Percentiles rank a stretch among this genome's conserved stretches.
These are phyloP conservation scores for Eremochloa ophiuroides DNA, from an alignment of 176 grass and related monocot genomes.

Conservation along the genomic window DNA sequence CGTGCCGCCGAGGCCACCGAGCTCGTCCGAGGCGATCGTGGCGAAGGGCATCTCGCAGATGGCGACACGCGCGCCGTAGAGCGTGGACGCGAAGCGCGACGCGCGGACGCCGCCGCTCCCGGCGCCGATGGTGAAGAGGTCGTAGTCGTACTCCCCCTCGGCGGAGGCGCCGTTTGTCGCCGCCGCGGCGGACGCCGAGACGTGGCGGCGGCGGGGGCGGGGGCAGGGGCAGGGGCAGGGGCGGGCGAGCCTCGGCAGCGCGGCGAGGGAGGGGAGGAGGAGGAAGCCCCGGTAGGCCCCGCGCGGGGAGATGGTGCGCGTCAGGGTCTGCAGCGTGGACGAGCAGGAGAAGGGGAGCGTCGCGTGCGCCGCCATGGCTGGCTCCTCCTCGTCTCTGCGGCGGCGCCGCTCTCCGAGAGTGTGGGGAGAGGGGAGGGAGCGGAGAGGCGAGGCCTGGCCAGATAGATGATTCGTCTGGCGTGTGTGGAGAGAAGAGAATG, in stretches of 20 bases:
- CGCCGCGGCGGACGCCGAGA: slow-evolving; percentile 23
- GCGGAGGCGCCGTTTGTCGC: slow-evolving; percentile 36
- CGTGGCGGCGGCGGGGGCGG: slow-evolving; percentile 17
- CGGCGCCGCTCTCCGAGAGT: slow-evolving; percentile 8
- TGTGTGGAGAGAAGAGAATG: slow-evolving; percentile 7
- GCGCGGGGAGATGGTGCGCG: slow-evolving; percentile 32
- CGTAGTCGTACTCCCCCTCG: slow-evolving; percentile 57
- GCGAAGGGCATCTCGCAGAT: slow-evolving; percentile 90
- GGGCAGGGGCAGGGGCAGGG: slow-evolving; percentile 30
- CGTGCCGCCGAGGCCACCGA: slow-evolving; percentile 86
- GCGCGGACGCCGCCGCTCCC: slow-evolving; percentile 90
- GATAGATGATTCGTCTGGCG: slow-evolving; percentile 19
- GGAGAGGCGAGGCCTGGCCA: neutral
- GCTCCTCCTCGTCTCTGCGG: neutral
- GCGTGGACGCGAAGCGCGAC: slow-evolving; percentile 76
- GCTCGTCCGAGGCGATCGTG: slow-evolving; percentile 61
- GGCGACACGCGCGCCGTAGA: slow-evolving; percentile 71
- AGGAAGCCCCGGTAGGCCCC: neutral
- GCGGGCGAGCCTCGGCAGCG: slow-evolving; percentile 21
- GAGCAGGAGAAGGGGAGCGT: slow-evolving; percentile 56
- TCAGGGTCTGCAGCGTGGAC: slow-evolving; percentile 49
- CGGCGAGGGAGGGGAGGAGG: slow-evolving; percentile 26
- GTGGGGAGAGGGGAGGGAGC: neutral
- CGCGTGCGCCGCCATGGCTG: slow-evolving; percentile 40
- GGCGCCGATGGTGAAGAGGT: slow-evolving; percentile 93